phyloP scores from a whole-genome alignment of 2,329 filamentous ascomycete species.

The Arthrobotrys sinensis region DNA sequence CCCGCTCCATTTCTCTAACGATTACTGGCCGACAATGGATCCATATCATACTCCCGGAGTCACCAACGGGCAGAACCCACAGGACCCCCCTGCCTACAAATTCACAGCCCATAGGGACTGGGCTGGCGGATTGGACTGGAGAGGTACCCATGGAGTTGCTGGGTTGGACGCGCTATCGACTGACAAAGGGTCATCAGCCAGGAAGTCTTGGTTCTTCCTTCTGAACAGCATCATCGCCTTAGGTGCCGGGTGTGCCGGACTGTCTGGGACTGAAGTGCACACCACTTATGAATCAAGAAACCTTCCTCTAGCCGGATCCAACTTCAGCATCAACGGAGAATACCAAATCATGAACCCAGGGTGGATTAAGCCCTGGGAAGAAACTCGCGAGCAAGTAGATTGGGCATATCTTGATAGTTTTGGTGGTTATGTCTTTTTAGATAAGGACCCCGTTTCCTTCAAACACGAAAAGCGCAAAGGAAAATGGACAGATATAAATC shows the following conservation, averaged over 20 bases:
- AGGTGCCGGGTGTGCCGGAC: conserved; percentile 51
- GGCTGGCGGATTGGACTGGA: conserved; percentile 61
- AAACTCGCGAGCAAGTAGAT: conserved; percentile 30
- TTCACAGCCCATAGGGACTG: conserved; percentile 58
- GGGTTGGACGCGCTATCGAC: conserved; percentile 59
- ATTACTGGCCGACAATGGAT: conserved; percentile 62
- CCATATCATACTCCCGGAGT: conserved; percentile 61
- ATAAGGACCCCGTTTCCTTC: conserved; percentile 55
- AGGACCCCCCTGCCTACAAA: conserved; percentile 45
- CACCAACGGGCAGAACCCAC: conserved; percentile 59
- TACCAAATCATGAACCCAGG: conserved; percentile 41
- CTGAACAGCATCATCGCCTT: conserved; percentile 60
- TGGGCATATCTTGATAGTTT: conserved; percentile 61
- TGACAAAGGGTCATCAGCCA: conserved; percentile 56
- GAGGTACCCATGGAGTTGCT: conserved; percentile 47
- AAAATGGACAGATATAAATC: conserved; percentile 61
- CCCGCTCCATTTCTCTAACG: conserved; percentile 56
- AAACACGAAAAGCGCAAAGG: conserved; percentile 52
- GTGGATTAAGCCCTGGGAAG: conserved; percentile 55
- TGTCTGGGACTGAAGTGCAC: conserved; percentile 50
- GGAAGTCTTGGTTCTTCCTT: conserved; percentile 62
- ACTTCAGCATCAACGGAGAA: conserved; percentile 56
- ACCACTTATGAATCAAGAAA: conserved; percentile 60
- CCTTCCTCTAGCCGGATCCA: conserved; percentile 39
- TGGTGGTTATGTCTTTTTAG: conserved; percentile 59